Base-by-base conservation (phyloP, 768 basidiomycete genomes). In the Russula sp. region DNA sequence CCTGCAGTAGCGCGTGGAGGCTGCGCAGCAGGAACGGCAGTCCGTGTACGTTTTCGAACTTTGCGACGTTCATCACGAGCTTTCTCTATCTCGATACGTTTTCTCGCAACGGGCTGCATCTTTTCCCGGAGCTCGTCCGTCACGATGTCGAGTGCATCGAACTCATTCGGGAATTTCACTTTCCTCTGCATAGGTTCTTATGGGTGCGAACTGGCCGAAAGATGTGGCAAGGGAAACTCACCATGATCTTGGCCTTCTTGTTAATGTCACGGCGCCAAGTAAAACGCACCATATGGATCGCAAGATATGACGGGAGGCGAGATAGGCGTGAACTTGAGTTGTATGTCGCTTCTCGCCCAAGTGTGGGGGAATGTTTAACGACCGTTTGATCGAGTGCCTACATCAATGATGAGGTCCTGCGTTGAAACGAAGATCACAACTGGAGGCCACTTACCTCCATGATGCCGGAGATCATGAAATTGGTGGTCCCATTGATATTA, bases 161-260 rank as follows among this genome's bases (percentile, higher is more conserved):
- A 86, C 66, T 96, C 93, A 46, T 84, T 79, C 1, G 90, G 86
- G 73, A 98, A 98, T 74, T 93, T 97, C 63, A 99, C 94, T 78
- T 87, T 89, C 49, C 88, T 83, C 90, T 91, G 68, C 45, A 51
- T 25, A 14, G 38, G 13, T 9, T 13, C 32, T 36, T 16, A 16
- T 62, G 25, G 48, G 10, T 34, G 36, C 35, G 22, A 45, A 45
- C 22, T 13, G 7, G 14, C 9, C 11, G 5, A 9, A 25, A 36
- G 3, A n/a, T 13, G 42, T 3, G 41, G 16, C 18, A 34, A 18
- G 55, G 36, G 14, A 43, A 5, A 4, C 35, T 68, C 63, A 89
- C 89, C 96, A 99, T 93, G 71, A 98, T 96, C 76, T 99, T 98
- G 2, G 96, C 86, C 71, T 98, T 98, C 77, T 88, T 93, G 55